Percentiles rank a stretch among this genome's conserved stretches.
These are phyloP conservation scores for Hansfordia pulvinata DNA, from an alignment of 2,329 filamentous ascomycete genomes.

Conservation along the genomic window DNA sequence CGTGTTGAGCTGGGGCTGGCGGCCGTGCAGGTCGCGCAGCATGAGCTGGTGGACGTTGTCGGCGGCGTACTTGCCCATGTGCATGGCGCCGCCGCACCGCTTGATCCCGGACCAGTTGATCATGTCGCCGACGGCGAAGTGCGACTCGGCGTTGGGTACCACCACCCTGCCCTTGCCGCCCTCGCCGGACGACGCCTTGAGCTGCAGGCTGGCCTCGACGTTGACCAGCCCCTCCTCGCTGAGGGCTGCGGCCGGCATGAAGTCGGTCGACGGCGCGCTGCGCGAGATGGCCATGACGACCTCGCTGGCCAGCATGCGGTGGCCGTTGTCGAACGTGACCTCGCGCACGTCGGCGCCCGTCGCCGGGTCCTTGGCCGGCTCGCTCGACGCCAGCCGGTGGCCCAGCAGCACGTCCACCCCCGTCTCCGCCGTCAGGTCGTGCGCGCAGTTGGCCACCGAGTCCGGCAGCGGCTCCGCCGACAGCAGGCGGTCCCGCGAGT, in stretches of 20 bases:
- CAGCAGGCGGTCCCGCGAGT: constrained; percentile 56
- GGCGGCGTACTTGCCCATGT: constrained; percentile 54
- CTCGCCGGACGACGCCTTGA: neutral
- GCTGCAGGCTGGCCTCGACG: constrained; percentile 37
- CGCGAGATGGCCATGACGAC: constrained; percentile 59
- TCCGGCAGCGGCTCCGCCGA: constrained; percentile 61
- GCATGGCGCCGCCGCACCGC: constrained; percentile 63
- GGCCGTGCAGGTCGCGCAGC: constrained; percentile 23
- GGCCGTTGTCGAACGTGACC: constrained; percentile 46
- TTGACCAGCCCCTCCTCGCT: constrained; percentile 53
- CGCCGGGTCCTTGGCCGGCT: constrained; percentile 27
- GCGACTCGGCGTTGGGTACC: constrained; percentile 41
- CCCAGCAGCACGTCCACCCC: constrained; percentile 53
- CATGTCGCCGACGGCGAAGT: constrained; percentile 60
- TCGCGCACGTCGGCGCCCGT: constrained; percentile 27
- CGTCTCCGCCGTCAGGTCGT: constrained; percentile 42
- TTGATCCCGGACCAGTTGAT: constrained; percentile 66
- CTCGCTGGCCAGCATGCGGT: constrained; percentile 44
- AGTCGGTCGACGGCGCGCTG: constrained; percentile 46
- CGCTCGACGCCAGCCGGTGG: constrained; percentile 38
- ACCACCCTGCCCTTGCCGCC: too few species aligned
- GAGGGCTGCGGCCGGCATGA: constrained; percentile 44
- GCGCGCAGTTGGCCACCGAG: constrained; percentile 49
- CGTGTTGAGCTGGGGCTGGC: constrained; percentile 29
- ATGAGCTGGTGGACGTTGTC: constrained; percentile 55